Evolutionary conservation across 495 filamentous ascomycete genomes (phyloP).

Genomic region (Neurospora tetrasperma): DNA sequence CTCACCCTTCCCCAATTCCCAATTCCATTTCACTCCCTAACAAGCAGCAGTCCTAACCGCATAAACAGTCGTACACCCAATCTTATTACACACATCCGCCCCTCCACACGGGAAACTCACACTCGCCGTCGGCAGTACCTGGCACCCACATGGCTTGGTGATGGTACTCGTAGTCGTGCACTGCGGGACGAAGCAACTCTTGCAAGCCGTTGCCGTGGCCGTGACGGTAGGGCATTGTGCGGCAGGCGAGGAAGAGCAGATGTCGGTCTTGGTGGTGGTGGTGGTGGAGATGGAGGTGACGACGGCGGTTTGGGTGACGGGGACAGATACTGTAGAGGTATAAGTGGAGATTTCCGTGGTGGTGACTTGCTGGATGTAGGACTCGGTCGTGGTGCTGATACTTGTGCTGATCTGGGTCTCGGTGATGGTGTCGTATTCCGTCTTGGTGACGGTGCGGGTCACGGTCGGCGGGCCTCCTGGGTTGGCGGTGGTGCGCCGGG

Average conservation of each 20-base stretch:
- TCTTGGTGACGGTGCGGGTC: constrained; percentile 8
- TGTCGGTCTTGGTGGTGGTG: neutral
- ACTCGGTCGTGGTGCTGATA: neutral
- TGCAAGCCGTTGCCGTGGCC: constrained; percentile 19
- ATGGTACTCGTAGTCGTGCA: constrained; percentile 19
- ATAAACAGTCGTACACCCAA: constrained; percentile 25
- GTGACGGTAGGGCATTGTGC: constrained; percentile 18
- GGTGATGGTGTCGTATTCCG: constrained; percentile 6
- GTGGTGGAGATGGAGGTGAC: constrained; percentile 1
- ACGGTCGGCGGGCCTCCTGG: constrained; percentile 1
- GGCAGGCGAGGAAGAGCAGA: neutral
- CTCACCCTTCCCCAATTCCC: neutral
- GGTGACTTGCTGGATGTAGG: neutral
- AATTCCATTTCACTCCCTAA: neutral
- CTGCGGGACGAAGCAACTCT: constrained; percentile 17
- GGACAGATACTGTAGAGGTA: neutral
- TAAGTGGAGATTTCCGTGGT: neutral
- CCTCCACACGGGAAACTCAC: constrained; percentile 19
- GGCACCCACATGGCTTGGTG: constrained; percentile 17
- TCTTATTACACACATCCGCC: constrained; percentile 15
- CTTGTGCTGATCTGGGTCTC: neutral
- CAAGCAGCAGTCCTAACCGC: constrained; percentile 14
- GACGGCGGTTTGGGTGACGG: neutral
- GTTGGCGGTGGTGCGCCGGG: neutral
- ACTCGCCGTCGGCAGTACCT: constrained; percentile 13